phyloP scores from a whole-genome alignment of 2,329 filamentous ascomycete species.

The Albophoma yamanashiensis region DNA sequence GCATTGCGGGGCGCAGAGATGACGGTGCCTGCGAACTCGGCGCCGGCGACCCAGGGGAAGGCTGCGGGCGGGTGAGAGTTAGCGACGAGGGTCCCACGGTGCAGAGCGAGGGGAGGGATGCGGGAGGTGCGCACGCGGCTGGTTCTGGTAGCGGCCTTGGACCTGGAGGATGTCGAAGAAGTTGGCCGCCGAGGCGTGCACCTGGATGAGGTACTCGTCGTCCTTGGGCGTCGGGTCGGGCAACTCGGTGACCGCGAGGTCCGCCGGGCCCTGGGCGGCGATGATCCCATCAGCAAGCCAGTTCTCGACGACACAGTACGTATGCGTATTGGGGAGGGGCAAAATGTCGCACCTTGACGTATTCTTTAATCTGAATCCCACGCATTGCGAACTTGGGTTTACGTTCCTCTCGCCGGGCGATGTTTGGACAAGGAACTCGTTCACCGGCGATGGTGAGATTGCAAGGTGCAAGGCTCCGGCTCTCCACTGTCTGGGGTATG shows the following conservation, averaged over 20 bases:
- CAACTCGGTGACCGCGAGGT: constrained; percentile 65
- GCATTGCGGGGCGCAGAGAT: constrained; percentile 49
- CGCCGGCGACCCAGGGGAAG: constrained; percentile 78
- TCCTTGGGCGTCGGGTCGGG: constrained; percentile 62
- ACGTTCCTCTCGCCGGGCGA: neutral
- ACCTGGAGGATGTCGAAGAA: constrained; percentile 97
- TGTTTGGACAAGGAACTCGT: neutral
- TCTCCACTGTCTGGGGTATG: neutral
- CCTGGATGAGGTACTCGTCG: constrained; percentile 75
- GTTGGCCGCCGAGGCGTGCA: constrained; percentile 82
- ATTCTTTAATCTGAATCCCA: constrained; percentile 49
- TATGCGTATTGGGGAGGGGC: neutral
- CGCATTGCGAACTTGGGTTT: neutral
- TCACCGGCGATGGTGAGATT: neutral
- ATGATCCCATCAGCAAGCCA: neutral
- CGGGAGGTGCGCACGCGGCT: constrained; percentile 46
- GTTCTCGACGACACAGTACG: too few relatives aligned
- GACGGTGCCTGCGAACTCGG: constrained; percentile 77
- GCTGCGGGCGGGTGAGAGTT: constrained; percentile 23
- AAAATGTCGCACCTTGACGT: constrained; percentile 50
- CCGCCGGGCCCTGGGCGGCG: constrained; percentile 55
- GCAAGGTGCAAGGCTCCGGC: neutral
- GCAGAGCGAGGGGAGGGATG: neutral
- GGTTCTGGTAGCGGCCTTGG: constrained; percentile 89
- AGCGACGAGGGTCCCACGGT: neutral